phyloP scores from a whole-genome alignment of 257 asterid genomes.

The Cynanchum wilfordii region DNA sequence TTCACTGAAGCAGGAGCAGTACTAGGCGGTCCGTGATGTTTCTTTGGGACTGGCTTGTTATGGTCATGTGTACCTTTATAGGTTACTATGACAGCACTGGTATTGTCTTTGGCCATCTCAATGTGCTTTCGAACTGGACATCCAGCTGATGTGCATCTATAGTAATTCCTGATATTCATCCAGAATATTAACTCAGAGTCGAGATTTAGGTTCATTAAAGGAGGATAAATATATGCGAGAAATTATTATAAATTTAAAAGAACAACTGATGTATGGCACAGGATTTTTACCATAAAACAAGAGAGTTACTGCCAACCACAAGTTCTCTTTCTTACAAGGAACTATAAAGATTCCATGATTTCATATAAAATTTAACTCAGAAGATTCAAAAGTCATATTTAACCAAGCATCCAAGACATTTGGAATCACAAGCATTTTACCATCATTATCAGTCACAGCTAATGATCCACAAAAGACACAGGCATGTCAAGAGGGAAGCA shows the following conservation, averaged over 20 bases:
- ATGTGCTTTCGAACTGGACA: conserved; percentile 89
- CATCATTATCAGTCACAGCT: neutral
- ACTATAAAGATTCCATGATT: neutral
- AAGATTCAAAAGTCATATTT: neutral
- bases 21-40: conserved; percentile 45
- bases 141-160: conserved; percentile 85
- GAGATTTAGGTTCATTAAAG: neutral
- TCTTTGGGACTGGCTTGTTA: conserved; percentile 76
- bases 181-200: conserved; percentile 8
- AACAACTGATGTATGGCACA: neutral
- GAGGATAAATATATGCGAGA: neutral
- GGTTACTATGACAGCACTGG: conserved; percentile 53
- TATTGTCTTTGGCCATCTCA: conserved; percentile 62
- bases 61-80: conserved; percentile 82
- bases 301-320: neutral
- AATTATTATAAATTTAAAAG: neutral
- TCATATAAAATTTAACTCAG: no score
- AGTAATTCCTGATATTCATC: conserved; percentile 69
- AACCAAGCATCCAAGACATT: neutral
- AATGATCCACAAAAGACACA: neutral
- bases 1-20: conserved; percentile 36
- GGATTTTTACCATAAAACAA: neutral
- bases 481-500: neutral
- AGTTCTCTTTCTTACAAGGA: neutral
- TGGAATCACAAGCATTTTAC: neutral